A percentile compares a stretch with the other conserved stretches of the same genome.
Evolutionary conservation across 176 grass and related monocot species (phyloP).

Genomic region (Neostapfia colusana): DNA sequence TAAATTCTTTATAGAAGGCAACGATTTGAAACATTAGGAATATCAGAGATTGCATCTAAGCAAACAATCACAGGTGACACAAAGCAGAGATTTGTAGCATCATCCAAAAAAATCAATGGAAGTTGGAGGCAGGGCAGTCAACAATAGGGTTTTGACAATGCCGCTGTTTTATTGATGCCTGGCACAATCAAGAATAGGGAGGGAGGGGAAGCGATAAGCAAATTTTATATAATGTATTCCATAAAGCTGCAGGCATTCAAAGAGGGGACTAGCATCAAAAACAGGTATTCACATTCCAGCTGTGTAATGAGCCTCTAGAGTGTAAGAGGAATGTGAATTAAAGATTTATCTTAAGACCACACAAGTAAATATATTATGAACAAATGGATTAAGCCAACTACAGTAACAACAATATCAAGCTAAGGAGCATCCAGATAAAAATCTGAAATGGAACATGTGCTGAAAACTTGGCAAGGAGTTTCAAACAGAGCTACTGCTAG

Average conservation of each 20-base stretch:
- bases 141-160: not conserved
- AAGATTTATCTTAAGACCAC: constrained; percentile 1
- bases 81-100: not conserved
- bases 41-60: constrained; percentile 7
- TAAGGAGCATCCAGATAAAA: not conserved
- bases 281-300: not conserved
- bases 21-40: not conserved
- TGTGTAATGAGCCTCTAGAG: not conserved
- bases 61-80: not conserved
- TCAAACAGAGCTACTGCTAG: constrained; percentile 4
- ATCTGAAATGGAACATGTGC: constrained; percentile 15
- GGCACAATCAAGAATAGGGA: not conserved
- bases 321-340: not conserved
- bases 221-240: not conserved
- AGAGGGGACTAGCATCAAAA: not conserved
- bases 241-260: constrained; percentile 2
- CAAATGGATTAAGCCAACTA: not conserved
- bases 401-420: not conserved
- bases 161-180: not conserved
- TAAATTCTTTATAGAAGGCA: not conserved
- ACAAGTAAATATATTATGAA: not conserved
- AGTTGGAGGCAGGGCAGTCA: no score
- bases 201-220: not conserved
- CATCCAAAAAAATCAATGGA: not conserved
- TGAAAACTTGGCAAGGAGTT: constrained; percentile 2